Evolutionary conservation across 169 alveolate genomes (phyloP), one percentile per base, ranked within the genome.

Genomic region (Toxoplasma gondii): DNA sequence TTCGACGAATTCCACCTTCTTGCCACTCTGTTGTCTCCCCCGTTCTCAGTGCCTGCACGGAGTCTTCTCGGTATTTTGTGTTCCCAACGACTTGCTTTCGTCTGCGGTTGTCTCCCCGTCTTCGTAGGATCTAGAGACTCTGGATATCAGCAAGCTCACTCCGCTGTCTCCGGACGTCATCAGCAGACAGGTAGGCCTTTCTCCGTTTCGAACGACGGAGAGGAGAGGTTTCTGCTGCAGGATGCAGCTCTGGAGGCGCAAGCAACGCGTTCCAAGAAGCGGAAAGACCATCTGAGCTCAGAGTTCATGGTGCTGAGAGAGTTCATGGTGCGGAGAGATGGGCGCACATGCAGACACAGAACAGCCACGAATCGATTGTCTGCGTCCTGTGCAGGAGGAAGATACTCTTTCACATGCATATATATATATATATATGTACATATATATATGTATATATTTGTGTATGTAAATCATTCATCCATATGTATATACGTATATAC

Each of bases 131-230:
- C 96, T 97, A 82, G 95, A 97, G 41, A 97, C 95, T 88, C 96
- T 98, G 94, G 99, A 98, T 94, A 97, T 97, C 74, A 93, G 98
- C 86, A 96, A 95, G 93, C 96, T 99, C 87, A 99, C 99, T 54
- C 99, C 99, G 31, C 98, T 99, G 80, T 97, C 99, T 34, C 99
- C 99, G 38, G 99, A 99, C 96, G 99, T 99, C 54, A 99, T 99
- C 91, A 98, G 99, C 95, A 98, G 99, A 88, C 99, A 99, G 96
- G 99, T 99, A 1, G 99, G 99, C 49, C 98, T 99, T 91, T 99
- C 29, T 64, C 22, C 74, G 74, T 19, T 64, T 64, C 24, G 29
- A 64, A 31, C 31, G 29, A 64, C 74, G n/a, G 74, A 49, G 58
- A 49, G 58, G 58, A 49, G 12, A 49, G 58, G 58, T n/a, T n/a